These are phyloP conservation scores for Rosa persica DNA, from an alignment of 306 rosid genomes.

Conservation along the genomic window DNA sequence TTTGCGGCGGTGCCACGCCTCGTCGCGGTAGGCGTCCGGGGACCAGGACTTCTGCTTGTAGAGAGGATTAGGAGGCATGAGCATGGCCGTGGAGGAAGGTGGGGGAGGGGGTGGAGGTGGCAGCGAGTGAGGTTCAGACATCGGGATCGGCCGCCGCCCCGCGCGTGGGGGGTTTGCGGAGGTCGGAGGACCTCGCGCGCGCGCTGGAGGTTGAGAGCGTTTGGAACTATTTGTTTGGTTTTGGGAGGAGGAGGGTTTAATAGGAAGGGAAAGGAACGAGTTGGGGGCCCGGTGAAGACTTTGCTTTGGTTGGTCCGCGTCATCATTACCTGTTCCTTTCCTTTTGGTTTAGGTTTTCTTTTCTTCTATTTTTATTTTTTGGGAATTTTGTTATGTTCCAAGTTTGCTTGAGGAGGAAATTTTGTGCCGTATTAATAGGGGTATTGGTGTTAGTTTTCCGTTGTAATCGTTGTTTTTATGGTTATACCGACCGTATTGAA, in stretches of 20 bases:
- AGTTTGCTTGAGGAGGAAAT: slow-evolving; percentile 23
- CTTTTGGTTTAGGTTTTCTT: slow-evolving; percentile 12
- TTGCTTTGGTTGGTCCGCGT: slow-evolving; percentile 55
- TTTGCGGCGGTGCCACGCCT: slow-evolving; percentile 87
- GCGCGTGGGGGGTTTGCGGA: slow-evolving; percentile 49
- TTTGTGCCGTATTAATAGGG: not conserved
- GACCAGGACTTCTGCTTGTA: slow-evolving; percentile 92
- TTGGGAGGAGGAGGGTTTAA: slow-evolving; percentile 22
- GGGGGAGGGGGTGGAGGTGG: slow-evolving; percentile 11
- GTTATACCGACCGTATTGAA: not conserved
- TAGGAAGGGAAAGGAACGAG: not conserved
- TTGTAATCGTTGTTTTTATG: not conserved
- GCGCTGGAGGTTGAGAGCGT: slow-evolving; percentile 28
- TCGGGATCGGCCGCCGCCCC: slow-evolving; percentile 45
- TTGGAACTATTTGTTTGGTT: slow-evolving; percentile 34
- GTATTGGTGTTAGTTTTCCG: not conserved
- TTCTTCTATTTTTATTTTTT: not conserved
- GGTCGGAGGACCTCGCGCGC: slow-evolving; percentile 87
- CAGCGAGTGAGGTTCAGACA: slow-evolving; percentile 37
- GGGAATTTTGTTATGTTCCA: slow-evolving; percentile 2
- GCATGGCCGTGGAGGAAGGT: slow-evolving; percentile 9
- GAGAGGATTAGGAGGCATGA: slow-evolving; percentile 40
- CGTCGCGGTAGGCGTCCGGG: slow-evolving; percentile 75
- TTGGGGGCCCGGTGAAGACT: slow-evolving; percentile 27
- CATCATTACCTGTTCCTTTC: slow-evolving; percentile 45